A percentile compares a stretch with the other conserved stretches of the same genome.
Conservation (phyloP, 169 alveolate species). For the Eimeria falciformis region DNA sequence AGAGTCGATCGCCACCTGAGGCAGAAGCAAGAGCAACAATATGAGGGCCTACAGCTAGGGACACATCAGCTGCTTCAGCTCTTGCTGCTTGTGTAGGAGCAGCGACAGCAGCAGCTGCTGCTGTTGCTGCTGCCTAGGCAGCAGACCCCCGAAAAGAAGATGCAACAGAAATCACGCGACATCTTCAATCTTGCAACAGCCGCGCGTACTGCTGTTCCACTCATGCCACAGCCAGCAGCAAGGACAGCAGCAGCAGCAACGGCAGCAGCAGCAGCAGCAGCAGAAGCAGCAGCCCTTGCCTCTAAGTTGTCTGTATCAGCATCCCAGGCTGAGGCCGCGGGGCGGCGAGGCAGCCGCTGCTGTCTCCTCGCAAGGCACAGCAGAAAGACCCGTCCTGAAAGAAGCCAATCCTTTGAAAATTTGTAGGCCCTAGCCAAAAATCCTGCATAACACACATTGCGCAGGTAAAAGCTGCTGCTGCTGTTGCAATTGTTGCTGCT, state of each 20-base stretch:
- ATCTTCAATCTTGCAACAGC: no score
- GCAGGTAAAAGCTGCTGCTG: background rate
- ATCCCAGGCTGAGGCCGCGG: conserved; percentile 28
- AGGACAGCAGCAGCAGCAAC: background rate
- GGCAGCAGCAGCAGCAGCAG: conserved; percentile 8
- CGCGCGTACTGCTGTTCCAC: no score
- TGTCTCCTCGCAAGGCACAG: conserved; percentile 17
- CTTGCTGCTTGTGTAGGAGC: no score
- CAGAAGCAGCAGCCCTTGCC: conserved; percentile 14
- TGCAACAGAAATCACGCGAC: no score
- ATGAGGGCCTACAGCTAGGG: background rate
- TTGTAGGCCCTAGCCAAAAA: conserved; percentile 13
- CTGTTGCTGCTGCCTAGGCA: background rate
- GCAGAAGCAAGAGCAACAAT: background rate
- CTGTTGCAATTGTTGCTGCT: background rate
- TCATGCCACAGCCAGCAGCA: no score
- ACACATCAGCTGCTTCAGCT: background rate
- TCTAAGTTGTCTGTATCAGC: conserved; percentile 47
- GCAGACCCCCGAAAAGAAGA: no score
- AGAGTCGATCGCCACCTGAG: conserved; percentile 23
- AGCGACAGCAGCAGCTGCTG: conserved; percentile 8
- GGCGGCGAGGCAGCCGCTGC: conserved; percentile 56
- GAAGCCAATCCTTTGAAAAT: conserved; percentile 24
- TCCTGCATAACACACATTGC: background rate
- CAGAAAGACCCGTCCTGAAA: conserved; percentile 52